phyloP scores from a whole-genome alignment of 805 yeast genomes.

The Yamadazyma ubonensis region DNA sequence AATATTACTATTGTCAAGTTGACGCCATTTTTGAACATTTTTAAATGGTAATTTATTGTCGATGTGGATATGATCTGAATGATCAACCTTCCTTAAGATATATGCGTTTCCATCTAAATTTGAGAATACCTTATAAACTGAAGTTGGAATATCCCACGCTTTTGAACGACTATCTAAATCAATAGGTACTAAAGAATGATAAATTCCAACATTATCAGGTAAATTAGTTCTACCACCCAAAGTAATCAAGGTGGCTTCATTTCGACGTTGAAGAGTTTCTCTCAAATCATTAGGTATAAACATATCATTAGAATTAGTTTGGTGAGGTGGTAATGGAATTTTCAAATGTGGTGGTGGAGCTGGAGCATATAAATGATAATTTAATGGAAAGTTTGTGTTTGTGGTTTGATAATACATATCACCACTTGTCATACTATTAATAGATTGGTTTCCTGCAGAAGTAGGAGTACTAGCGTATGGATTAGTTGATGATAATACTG shows the following conservation, averaged over 20 bases:
- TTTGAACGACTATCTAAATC: constrained; percentile 46
- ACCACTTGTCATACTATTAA: constrained; percentile 8
- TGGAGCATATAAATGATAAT: constrained; percentile 89
- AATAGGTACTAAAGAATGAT: constrained; percentile 82
- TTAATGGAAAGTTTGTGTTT: constrained; percentile 49
- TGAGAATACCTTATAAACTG: constrained; percentile 77
- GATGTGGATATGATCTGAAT: constrained; percentile 18
- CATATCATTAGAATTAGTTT: constrained; percentile 64
- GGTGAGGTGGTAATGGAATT: constrained; percentile 63
- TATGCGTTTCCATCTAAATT: constrained; percentile 77
- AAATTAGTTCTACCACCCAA: constrained; percentile 46
- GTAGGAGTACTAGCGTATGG: constrained; percentile 8
- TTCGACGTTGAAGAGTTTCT: constrained; percentile 66
- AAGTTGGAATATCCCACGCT: constrained; percentile 54
- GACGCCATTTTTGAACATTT: constrained; percentile 66
- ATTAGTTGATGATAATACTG: constrained; percentile 4
- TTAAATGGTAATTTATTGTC: constrained; percentile 56
- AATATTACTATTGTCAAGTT: constrained; percentile 52
- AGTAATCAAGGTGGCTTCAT: constrained; percentile 76
- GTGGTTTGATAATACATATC: constrained; percentile 20
- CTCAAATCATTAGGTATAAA: constrained; percentile 74
- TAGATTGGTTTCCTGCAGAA: constrained; percentile 10
- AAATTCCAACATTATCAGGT: constrained; percentile 62
- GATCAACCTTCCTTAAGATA: constrained; percentile 70
- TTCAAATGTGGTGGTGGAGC: constrained; percentile 74